phyloP scores from a whole-genome alignment of 768 basidiomycete genomes.

The Suillus alpinus region DNA sequence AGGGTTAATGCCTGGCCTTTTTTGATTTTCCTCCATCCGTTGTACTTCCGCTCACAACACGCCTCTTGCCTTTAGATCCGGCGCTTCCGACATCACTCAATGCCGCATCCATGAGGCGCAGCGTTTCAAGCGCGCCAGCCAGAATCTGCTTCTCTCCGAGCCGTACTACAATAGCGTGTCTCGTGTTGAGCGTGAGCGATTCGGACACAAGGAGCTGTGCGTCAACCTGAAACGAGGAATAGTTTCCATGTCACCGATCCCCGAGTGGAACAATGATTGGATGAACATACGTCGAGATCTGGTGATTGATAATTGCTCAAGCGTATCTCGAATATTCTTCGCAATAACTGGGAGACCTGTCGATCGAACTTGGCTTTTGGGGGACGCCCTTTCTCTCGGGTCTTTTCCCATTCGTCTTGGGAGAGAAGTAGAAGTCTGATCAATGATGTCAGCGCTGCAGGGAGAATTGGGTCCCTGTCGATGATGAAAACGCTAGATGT shows the following conservation, averaged over 20 bases:
- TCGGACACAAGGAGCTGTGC: slow-evolving; percentile 33
- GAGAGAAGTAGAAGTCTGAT: slow-evolving; percentile 59
- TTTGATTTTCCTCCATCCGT: neutral
- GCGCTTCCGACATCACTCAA: neutral
- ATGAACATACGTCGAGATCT: slow-evolving; percentile 42
- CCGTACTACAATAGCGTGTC: slow-evolving; percentile 68
- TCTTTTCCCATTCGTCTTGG: slow-evolving; percentile 56
- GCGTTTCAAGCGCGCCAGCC: slow-evolving; percentile 20
- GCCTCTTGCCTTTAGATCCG: neutral
- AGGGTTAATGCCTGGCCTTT: neutral
- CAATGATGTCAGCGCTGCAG: slow-evolving; percentile 60
- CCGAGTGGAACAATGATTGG: neutral
- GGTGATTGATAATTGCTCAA: slow-evolving; percentile 52
- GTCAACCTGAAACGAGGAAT: slow-evolving; percentile 45
- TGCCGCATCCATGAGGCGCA: slow-evolving; percentile 10
- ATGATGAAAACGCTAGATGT: slow-evolving; percentile 51
- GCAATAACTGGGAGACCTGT: slow-evolving; percentile 44
- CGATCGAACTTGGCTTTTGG: slow-evolving; percentile 66
- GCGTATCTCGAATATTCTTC: slow-evolving; percentile 48
- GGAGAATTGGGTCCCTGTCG: slow-evolving; percentile 49
- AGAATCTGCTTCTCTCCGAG: slow-evolving; percentile 80
- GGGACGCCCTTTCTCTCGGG: slow-evolving; percentile 59
- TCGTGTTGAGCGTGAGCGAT: slow-evolving; percentile 42
- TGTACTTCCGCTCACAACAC: neutral
- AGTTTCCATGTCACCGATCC: slow-evolving; percentile 1